A percentile compares a stretch with the other conserved stretches of the same genome.
These are phyloP conservation scores for Clathrospora elynae DNA, from an alignment of 2,329 filamentous ascomycete genomes.

Conservation along the genomic window DNA sequence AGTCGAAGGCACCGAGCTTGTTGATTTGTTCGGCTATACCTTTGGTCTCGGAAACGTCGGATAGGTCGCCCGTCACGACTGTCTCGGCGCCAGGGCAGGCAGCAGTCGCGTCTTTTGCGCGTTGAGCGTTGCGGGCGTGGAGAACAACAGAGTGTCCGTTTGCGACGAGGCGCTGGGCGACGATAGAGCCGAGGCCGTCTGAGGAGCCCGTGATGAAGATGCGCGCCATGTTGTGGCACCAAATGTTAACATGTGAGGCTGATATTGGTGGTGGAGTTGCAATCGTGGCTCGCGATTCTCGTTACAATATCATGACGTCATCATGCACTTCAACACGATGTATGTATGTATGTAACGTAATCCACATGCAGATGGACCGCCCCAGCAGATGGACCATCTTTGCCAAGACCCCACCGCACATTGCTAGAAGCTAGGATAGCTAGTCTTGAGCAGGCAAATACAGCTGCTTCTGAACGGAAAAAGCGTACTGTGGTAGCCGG, in stretches of 20 bases:
- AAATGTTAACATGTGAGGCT: neutral
- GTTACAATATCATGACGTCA: neutral
- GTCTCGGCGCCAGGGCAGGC: conserved; percentile 58
- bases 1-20: conserved; percentile 58
- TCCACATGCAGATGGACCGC: too few species aligned
- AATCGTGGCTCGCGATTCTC: neutral
- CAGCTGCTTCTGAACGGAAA: too few species aligned
- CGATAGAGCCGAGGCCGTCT: conserved; percentile 61
- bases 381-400: too few species aligned
- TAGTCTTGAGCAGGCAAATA: too few species aligned
- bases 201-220: conserved; percentile 63
- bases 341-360: too few species aligned
- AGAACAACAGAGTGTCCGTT: conserved; percentile 62
- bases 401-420: too few species aligned
- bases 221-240: conserved; percentile 46
- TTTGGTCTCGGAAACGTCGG: conserved; percentile 58
- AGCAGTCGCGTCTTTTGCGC: conserved; percentile 56
- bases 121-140: conserved; percentile 62
- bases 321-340: too few species aligned
- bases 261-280: neutral
- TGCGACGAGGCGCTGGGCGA: conserved; percentile 57
- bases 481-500: too few species aligned
- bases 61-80: conserved; percentile 60
- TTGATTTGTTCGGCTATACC: conserved; percentile 59
- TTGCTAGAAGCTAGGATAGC: too few species aligned